Percentiles rank a stretch among this genome's conserved stretches.
Conservation (phyloP, 352 stramenopile genomes). For the Pythium dissimile region DNA sequence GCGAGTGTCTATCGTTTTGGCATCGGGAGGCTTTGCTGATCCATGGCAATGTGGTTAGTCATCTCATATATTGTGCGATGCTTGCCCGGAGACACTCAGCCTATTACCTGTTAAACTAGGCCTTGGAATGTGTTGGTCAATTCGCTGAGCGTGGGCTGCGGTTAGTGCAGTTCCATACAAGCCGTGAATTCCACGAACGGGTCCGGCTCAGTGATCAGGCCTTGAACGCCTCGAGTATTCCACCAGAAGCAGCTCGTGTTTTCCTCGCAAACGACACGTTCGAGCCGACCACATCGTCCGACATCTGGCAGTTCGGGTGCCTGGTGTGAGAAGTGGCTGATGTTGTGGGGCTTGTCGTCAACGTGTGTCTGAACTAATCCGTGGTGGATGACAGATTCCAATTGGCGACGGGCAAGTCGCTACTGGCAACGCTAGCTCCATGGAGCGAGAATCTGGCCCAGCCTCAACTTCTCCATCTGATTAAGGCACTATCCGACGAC, state of each 20-base stretch:
- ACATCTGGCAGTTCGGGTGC: constrained; percentile 79
- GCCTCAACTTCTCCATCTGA: constrained; percentile 45
- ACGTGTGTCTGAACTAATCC: no score
- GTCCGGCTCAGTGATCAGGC: constrained; percentile 24
- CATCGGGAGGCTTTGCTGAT: constrained; percentile 45
- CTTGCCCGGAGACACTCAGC: no score
- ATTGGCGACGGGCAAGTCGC: constrained; percentile 37
- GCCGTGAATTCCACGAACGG: constrained; percentile 34
- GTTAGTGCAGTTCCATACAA: constrained; percentile 41
- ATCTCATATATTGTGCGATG: neutral
- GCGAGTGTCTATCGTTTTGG: constrained; percentile 55
- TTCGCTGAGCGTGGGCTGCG: constrained; percentile 39
- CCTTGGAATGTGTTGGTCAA: constrained; percentile 38
- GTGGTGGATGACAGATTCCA: constrained; percentile 33
- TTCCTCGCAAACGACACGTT: constrained; percentile 45
- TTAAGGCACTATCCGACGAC: constrained; percentile 51
- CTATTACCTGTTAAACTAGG: constrained; percentile 24
- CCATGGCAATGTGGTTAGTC: constrained; percentile 64
- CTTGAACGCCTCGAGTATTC: constrained; percentile 28
- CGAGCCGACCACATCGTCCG: constrained; percentile 37
- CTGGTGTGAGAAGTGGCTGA: no score
- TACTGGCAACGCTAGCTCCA: constrained; percentile 43
- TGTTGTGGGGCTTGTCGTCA: no score
- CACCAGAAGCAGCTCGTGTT: constrained; percentile 47
- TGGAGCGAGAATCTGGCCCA: constrained; percentile 34